Conservation (phyloP, 2,329 filamentous ascomycete genomes). For the Nannizziopsis arthrosporioides region DNA sequence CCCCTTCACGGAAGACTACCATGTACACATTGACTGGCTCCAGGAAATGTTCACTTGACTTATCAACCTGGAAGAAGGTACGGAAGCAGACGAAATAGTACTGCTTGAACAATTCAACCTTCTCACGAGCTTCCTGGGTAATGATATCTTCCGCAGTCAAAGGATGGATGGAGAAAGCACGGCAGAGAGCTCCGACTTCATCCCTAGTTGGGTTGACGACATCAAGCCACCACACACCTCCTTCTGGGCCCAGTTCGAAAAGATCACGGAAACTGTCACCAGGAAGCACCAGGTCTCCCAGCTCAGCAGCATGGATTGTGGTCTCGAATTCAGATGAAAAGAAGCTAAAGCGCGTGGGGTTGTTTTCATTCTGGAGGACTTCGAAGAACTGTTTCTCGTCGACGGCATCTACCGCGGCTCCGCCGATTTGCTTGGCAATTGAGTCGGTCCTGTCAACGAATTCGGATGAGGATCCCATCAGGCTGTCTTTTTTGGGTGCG, state of each 20-base stretch:
- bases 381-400: slow-evolving; percentile 27
- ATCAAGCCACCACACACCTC: slow-evolving; percentile 98
- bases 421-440: slow-evolving; percentile 26
- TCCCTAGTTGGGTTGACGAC: slow-evolving; percentile 81
- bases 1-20: slow-evolving; percentile 89
- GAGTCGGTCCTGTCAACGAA: slow-evolving; percentile 20
- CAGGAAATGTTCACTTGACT: slow-evolving; percentile 68
- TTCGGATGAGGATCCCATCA: slow-evolving; percentile 22
- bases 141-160: slow-evolving; percentile 93
- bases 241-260: slow-evolving; percentile 57
- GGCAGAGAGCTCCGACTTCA: slow-evolving; percentile 77
- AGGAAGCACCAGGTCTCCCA: slow-evolving; percentile 77
- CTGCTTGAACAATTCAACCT: slow-evolving; percentile 92
- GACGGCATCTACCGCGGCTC: slow-evolving; percentile 16
- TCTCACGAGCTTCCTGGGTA: slow-evolving; percentile 90
- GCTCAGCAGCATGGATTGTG: slow-evolving; percentile 78
- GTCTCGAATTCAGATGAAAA: slow-evolving; percentile 93
- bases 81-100: slow-evolving; percentile 99
- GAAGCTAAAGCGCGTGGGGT: slow-evolving; percentile 81
- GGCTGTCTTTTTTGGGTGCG: slow-evolving; percentile 21
- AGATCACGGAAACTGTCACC: slow-evolving; percentile 82
- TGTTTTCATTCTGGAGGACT: slow-evolving; percentile 36
- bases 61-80: slow-evolving; percentile 76
- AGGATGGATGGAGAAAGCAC: slow-evolving; percentile 90
- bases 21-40: slow-evolving; percentile 96